These are phyloP conservation scores for Eragrostis curvula DNA, from an alignment of 176 grass and related monocot genomes.

Conservation along the genomic window DNA sequence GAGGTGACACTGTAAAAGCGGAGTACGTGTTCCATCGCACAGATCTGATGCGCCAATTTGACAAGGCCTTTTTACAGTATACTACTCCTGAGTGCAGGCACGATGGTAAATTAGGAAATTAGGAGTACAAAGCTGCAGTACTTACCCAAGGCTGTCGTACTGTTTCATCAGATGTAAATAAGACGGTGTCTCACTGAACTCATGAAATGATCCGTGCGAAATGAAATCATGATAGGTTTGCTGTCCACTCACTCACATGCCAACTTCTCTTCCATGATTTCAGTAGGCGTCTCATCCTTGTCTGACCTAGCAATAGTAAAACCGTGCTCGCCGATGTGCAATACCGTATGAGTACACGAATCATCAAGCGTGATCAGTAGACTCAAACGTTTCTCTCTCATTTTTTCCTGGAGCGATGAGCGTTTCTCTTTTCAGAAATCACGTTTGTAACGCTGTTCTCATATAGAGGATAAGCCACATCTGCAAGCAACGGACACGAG, in stretches of 20 bases:
- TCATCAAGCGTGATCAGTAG: neutral
- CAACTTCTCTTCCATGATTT: constrained; percentile 1
- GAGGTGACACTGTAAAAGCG: neutral
- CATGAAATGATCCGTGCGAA: constrained; percentile 13
- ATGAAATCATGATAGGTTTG: constrained; percentile 23
- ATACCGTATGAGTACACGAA: neutral
- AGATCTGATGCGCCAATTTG: neutral
- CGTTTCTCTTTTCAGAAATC: neutral
- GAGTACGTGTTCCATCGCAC: neutral
- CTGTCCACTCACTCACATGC: neutral
- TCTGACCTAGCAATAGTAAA: constrained; percentile 7
- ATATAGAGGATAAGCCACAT: neutral
- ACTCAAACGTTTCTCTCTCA: neutral
- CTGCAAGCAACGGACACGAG: neutral
- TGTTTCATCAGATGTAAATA: neutral
- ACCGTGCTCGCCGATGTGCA: neutral
- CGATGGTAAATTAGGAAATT: too few relatives aligned
- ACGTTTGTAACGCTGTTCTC: too few relatives aligned
- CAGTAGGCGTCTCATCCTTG: neutral
- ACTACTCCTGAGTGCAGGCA: neutral
- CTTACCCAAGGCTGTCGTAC: neutral
- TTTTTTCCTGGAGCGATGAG: neutral
- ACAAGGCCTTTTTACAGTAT: neutral
- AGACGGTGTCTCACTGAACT: constrained; percentile 21
- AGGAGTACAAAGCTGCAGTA: neutral